phyloP scores from a whole-genome alignment of 495 filamentous ascomycete genomes.

The Pseudoneurospora amorphoporcata region DNA sequence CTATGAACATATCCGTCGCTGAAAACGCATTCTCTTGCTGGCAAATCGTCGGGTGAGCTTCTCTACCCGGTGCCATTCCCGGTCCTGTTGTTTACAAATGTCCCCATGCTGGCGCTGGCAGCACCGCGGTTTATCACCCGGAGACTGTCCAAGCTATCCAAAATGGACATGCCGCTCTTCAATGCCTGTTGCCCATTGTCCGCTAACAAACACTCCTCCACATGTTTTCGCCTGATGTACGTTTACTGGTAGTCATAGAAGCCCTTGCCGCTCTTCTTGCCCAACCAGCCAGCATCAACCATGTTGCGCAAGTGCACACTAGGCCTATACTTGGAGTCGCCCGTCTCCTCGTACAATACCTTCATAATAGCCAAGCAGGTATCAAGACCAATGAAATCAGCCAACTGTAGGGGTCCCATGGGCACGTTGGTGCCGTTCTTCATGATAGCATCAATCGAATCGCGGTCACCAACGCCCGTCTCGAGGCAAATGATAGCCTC shows the following conservation, averaged over 20 bases:
- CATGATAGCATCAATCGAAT: constrained; percentile 96
- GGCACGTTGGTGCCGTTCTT: constrained; percentile 98
- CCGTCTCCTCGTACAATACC: constrained; percentile 82
- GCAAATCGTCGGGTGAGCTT: background rate
- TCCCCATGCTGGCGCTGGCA: background rate
- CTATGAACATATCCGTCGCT: background rate
- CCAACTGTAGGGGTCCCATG: constrained; percentile 89
- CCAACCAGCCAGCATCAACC: constrained; percentile 97
- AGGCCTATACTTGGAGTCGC: constrained; percentile 90
- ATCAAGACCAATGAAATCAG: constrained; percentile 96
- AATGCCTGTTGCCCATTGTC: background rate
- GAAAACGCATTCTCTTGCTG: background rate
- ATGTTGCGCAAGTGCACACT: constrained; percentile 79
- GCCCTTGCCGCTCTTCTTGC: constrained; percentile 94
- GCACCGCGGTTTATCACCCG: background rate
- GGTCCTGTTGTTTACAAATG: background rate
- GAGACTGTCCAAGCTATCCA: background rate
- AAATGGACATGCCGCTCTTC: background rate
- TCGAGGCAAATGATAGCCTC: constrained; percentile 96
- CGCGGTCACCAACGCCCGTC: constrained; percentile 75
- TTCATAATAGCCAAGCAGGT: constrained; percentile 97
- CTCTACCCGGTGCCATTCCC: background rate
- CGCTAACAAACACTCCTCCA: background rate
- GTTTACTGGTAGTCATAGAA: constrained; percentile 70
- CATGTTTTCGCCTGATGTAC: background rate